These are phyloP conservation scores for Phytopythium ostracodes DNA, from an alignment of 352 stramenopile species.

Conservation along the genomic window DNA sequence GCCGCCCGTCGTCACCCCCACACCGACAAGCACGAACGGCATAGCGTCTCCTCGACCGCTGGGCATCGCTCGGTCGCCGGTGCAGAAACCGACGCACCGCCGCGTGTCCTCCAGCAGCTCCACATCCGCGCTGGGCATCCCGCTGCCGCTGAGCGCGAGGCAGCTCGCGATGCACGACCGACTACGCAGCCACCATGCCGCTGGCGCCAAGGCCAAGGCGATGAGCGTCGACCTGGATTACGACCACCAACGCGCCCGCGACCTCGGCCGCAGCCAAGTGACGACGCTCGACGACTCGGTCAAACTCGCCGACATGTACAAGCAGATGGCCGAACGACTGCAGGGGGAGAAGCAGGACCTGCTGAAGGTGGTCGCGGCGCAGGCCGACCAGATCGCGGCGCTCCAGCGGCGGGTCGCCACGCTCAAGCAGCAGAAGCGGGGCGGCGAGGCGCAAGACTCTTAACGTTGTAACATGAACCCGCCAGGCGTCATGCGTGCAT, in stretches of 20 bases:
- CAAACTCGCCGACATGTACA: conserved; percentile 80
- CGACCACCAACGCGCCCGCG: neutral
- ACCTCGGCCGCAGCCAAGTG: conserved; percentile 10
- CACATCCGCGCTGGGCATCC: neutral
- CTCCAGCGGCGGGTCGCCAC: conserved; percentile 76
- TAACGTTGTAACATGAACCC: neutral
- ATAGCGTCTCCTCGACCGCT: neutral
- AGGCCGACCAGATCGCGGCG: conserved; percentile 69
- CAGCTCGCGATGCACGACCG: conserved; percentile 2
- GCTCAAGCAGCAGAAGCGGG: conserved; percentile 32
- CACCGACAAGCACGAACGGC: conserved; percentile 1
- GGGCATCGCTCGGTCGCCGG: conserved; percentile 1
- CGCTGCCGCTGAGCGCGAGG: neutral
- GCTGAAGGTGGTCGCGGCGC: conserved; percentile 57
- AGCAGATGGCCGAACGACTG: conserved; percentile 73
- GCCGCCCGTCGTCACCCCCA: neutral
- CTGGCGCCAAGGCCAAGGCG: conserved; percentile 3
- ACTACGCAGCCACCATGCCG: neutral
- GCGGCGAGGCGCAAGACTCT: neutral
- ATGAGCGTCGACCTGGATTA: conserved; percentile 5
- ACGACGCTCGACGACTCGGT: conserved; percentile 55
- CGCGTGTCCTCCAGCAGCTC: neutral
- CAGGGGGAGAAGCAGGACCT: conserved; percentile 73
- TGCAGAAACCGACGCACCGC: conserved; percentile 2
- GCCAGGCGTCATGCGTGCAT: neutral